Conservation (phyloP, 352 stramenopile species). For the Phytophthora pluvialis region DNA sequence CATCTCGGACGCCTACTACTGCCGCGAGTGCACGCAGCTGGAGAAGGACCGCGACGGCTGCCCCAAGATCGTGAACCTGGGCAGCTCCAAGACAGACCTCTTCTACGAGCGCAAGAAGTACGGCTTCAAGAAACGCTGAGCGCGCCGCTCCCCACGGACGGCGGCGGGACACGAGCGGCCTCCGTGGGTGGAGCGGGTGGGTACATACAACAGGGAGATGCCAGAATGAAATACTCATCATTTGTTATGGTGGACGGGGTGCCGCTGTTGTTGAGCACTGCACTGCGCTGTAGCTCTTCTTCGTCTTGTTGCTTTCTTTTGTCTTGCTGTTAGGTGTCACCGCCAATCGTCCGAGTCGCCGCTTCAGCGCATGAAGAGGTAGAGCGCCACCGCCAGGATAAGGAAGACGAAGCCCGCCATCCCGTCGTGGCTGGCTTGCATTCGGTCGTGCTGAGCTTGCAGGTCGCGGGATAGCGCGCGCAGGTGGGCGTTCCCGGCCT, state of each 20-base stretch:
- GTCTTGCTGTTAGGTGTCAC: neutral
- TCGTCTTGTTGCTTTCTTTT: neutral
- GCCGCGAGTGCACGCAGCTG: constrained; percentile 97
- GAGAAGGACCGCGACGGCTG: constrained; percentile 98
- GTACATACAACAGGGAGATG: constrained; percentile 23
- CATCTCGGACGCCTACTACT: constrained; percentile 99
- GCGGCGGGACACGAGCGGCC: neutral
- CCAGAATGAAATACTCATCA: constrained; percentile 6
- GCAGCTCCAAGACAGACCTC: constrained; percentile 95
- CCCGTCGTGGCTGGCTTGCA: neutral
- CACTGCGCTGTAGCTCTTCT: neutral
- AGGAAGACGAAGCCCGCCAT: neutral
- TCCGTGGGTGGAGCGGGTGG: constrained; percentile 31
- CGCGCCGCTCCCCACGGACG: constrained; percentile 20
- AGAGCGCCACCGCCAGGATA: constrained; percentile 2
- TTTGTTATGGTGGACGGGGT: constrained; percentile 1
- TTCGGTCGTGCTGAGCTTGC: neutral
- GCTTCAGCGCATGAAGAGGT: constrained; percentile 10
- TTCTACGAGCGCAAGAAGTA: constrained; percentile 99
- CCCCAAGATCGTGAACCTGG: constrained; percentile 99
- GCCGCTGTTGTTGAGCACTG: neutral
- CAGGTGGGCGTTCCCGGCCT: neutral
- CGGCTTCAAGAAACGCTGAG: constrained; percentile 91
- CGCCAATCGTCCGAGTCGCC: neutral
- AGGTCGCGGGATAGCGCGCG: neutral